Evolutionary conservation across 176 grass and related monocot species (phyloP).

Genomic region (Microstegium vimineum): DNA sequence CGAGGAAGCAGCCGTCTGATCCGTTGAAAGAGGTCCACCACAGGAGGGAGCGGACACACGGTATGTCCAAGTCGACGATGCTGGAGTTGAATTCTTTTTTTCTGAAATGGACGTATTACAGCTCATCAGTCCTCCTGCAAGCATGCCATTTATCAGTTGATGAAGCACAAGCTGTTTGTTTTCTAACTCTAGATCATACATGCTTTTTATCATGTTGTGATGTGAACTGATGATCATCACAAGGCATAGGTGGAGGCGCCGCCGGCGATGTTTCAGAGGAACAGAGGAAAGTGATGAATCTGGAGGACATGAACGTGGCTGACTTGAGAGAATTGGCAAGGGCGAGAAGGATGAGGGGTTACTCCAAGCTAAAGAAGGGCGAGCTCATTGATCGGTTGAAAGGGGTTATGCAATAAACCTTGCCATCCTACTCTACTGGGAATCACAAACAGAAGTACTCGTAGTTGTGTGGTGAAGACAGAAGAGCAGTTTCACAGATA

Average conservation of each 20-base stretch:
- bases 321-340: constrained; percentile 63
- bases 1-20: constrained; percentile 19
- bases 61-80: constrained; percentile 19
- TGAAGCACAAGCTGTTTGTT: neutral
- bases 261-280: neutral
- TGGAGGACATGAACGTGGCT: constrained; percentile 54
- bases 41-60: constrained; percentile 15
- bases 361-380: constrained; percentile 66
- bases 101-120: neutral
- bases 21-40: constrained; percentile 29
- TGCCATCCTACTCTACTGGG: neutral
- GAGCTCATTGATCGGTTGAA: constrained; percentile 57
- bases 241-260: constrained; percentile 3
- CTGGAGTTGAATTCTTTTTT: neutral
- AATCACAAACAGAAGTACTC: neutral
- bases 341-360: constrained; percentile 54
- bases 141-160: too few relatives aligned
- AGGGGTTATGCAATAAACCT: constrained; percentile 1
- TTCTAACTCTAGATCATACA: neutral
- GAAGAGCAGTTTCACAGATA: neutral
- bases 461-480: neutral
- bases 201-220: neutral
- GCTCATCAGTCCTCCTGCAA: neutral
- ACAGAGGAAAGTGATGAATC: neutral
- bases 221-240: neutral